Evolutionary conservation across 2,329 filamentous ascomycete species (phyloP), one percentile per base, ranked within the genome.

Genomic region (Fusarium cicatricum): DNA sequence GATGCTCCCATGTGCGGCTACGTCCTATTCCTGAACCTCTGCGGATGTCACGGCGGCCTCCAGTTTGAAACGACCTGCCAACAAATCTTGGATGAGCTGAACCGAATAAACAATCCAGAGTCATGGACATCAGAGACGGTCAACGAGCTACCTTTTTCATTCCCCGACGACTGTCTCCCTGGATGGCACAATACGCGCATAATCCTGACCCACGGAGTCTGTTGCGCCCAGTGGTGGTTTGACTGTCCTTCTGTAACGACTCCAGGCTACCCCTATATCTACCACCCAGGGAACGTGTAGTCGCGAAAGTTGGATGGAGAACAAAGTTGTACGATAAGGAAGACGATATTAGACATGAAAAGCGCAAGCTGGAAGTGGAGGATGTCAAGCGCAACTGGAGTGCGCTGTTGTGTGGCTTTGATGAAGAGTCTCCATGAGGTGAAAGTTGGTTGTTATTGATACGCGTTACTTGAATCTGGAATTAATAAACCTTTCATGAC

Each of bases 1-100:
- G 38, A 52, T 54, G 43, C 37, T 19, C 42, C 28, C 37, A 73
- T 73, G 71, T 73, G 71, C 44, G 56, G 52, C 40, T 73, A 72
- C 55, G 49, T 69, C 34, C 47, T 73, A 15, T 54, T 65, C 26
- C 40, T 66, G 32, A 63, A 71, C 29, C 40, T 47, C 17, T 73
- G 71, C 53, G 68, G 70, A 40, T 73, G 71, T 44, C 60, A 55
- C 41, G 55, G 58, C 14, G 45, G 62, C 10, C 55, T 72, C 12
- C 52, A 68, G 19, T 64, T 62, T 44, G 62, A 67, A 26, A 51
- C 58, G 11, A 58, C 59, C 15, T 73, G 71, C 38, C 14, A 37
- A 16, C 56, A 33, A 8, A 62, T 72, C 33, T 40, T 67, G 8
- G 36, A 65, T 37, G 55, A 73, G 51, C 34, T 72, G 5, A 32